Percentiles rank a stretch among this genome's conserved stretches.
Evolutionary conservation across 2,329 filamentous ascomycete genomes (phyloP).

Genomic region (Diplocarpon rosae): DNA sequence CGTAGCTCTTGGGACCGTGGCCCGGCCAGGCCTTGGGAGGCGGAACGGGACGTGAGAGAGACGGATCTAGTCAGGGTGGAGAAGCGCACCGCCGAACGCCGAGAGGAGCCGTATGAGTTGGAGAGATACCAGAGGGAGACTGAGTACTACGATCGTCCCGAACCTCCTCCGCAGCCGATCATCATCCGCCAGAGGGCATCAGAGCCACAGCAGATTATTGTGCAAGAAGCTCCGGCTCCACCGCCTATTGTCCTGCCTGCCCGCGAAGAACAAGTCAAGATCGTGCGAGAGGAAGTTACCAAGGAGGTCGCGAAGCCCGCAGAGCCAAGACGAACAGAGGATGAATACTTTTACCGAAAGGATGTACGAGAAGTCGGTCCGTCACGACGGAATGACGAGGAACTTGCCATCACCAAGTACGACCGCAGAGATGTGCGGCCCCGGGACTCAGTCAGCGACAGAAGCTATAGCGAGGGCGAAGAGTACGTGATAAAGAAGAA

Average conservation of each 20-base stretch:
- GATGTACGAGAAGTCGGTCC: conserved; percentile 21
- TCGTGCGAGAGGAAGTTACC: conserved; percentile 16
- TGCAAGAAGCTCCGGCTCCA: conserved; percentile 44
- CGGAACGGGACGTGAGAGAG: conserved; percentile 21
- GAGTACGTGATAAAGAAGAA: conserved; percentile 32
- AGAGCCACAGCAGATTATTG: conserved; percentile 48
- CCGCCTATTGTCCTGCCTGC: conserved; percentile 36
- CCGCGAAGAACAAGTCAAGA: conserved; percentile 19
- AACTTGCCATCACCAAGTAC: conserved; percentile 26
- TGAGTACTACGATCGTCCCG: conserved; percentile 46
- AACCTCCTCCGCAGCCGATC: conserved; percentile 40
- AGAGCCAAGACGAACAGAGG: conserved; percentile 21
- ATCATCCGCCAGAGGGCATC: conserved; percentile 44
- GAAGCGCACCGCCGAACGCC: conserved; percentile 18
- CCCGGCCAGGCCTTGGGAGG: conserved; percentile 19
- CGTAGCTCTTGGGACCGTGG: conserved; percentile 28
- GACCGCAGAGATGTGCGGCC: conserved; percentile 30
- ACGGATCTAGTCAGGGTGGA: conserved; percentile 20
- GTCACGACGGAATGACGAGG: conserved; percentile 16
- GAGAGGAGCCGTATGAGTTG: conserved; percentile 33
- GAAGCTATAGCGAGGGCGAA: conserved; percentile 35
- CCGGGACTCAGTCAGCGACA: conserved; percentile 27
- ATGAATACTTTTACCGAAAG: conserved; percentile 29
- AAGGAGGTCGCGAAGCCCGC: conserved; percentile 6
- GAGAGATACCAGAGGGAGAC: conserved; percentile 52